phyloP scores from a whole-genome alignment of 208 protist genomes.

The Entamoeba moshkovskii region DNA sequence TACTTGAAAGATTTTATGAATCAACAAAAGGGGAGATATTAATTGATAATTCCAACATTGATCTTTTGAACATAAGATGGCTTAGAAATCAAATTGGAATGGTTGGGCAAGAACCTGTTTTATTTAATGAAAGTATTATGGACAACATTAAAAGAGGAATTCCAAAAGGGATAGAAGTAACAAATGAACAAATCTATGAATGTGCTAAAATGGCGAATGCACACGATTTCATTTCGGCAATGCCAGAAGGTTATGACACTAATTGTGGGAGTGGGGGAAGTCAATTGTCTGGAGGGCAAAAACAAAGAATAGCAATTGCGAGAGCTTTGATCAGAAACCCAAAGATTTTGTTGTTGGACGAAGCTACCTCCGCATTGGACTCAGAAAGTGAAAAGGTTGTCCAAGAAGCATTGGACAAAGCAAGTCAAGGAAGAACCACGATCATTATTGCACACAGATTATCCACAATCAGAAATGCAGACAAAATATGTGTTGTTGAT shows the following conservation, averaged over 20 bases:
- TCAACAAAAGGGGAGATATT: slow-evolving; percentile 27
- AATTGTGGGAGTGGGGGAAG: background rate
- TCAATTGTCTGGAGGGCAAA: slow-evolving; percentile 57
- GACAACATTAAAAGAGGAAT: background rate
- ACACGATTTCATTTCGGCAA: background rate
- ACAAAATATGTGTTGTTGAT: slow-evolving; percentile 74
- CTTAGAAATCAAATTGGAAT: background rate
- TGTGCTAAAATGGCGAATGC: background rate
- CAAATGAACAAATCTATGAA: background rate
- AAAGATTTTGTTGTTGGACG: slow-evolving; percentile 67
- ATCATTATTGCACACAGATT: slow-evolving; percentile 75
- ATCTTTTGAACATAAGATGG: background rate
- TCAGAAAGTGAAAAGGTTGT: slow-evolving; percentile 61
- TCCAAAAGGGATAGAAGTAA: background rate
- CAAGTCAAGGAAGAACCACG: slow-evolving; percentile 62
- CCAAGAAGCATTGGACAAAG: slow-evolving; percentile 56
- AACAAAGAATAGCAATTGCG: slow-evolving; percentile 74
- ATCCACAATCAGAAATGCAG: slow-evolving; percentile 63
- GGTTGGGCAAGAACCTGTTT: background rate
- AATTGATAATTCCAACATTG: background rate
- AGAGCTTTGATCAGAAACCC: slow-evolving; percentile 63
- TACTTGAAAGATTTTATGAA: slow-evolving; percentile 81
- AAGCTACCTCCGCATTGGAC: slow-evolving; percentile 69
- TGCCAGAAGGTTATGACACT: background rate
- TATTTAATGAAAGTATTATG: slow-evolving; percentile 51